Evolutionary conservation across 768 basidiomycete genomes (phyloP).

Genomic region (Coprinellus aureogranulatus): DNA sequence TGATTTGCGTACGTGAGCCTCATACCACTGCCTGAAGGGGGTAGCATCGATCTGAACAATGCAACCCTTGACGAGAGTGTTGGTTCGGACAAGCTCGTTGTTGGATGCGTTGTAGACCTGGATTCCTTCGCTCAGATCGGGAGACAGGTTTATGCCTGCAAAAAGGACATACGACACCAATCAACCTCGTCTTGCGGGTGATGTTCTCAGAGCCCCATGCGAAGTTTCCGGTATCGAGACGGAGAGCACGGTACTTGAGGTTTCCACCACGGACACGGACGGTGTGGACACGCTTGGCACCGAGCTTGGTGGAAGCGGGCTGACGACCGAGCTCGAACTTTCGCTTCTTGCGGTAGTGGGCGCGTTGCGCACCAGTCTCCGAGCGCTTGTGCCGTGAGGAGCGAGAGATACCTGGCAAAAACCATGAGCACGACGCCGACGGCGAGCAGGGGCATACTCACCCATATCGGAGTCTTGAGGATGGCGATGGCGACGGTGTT

Average conservation of each 20-base stretch:
- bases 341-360: constrained; percentile 99
- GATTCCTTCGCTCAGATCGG: constrained; percentile 5
- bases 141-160: neutral
- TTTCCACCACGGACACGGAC: constrained; percentile 97
- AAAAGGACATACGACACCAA: constrained; percentile 77
- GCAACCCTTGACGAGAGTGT: constrained; percentile 95
- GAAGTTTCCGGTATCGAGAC: constrained; percentile 96
- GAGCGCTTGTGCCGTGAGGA: constrained; percentile 97
- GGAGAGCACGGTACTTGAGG: constrained; percentile 91
- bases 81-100: constrained; percentile 99
- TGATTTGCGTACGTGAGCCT: constrained; percentile 77
- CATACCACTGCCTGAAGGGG: constrained; percentile 99
- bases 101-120: constrained; percentile 99
- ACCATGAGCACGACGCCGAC: constrained; percentile 7
- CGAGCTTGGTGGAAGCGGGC: constrained; percentile 95
- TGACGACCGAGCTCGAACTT: constrained; percentile 99
- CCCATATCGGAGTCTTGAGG: constrained; percentile 81
- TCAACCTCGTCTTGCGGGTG: constrained; percentile 94
- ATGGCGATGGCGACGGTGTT: constrained; percentile 46
- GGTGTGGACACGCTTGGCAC: constrained; percentile 90
- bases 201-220: constrained; percentile 96
- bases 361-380: constrained; percentile 85
- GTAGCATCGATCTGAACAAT: constrained; percentile 98
- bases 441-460: constrained; percentile 43
- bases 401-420: constrained; percentile 83